Percentiles rank a stretch among this genome's conserved stretches.
Conservation (phyloP, 352 stramenopile genomes). For the Nannochloropsis limnetica region DNA sequence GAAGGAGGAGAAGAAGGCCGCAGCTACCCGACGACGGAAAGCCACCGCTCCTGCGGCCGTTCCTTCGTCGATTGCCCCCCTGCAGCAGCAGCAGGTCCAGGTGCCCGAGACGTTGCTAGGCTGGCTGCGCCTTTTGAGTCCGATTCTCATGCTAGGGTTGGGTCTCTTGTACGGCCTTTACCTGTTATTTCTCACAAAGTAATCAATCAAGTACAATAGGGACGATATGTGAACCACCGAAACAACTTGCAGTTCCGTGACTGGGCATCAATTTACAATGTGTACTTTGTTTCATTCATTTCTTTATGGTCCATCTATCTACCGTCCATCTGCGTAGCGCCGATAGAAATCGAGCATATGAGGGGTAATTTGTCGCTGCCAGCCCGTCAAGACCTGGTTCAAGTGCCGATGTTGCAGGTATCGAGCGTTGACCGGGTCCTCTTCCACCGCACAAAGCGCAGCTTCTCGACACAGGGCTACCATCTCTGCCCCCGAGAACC, state of each 20-base stretch:
- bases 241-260: background rate
- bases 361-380: slow-evolving; percentile 6
- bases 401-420: background rate
- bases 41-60: background rate
- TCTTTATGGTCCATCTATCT: background rate
- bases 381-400: slow-evolving; percentile 16
- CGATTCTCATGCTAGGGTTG: background rate
- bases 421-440: slow-evolving; percentile 37
- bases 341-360: slow-evolving; percentile 15
- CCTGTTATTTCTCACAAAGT: background rate
- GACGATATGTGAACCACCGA: background rate
- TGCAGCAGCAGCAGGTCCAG: background rate
- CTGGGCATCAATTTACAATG: background rate
- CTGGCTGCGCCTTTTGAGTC: background rate
- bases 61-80: background rate
- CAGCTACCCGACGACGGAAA: background rate
- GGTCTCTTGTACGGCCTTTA: background rate
- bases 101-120: slow-evolving; percentile 22
- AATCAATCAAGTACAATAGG: background rate
- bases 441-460: slow-evolving; percentile 48
- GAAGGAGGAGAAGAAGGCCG: background rate
- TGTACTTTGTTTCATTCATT: background rate
- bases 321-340: background rate
- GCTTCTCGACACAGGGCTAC: slow-evolving; percentile 51
- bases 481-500: slow-evolving; percentile 50